Base-by-base conservation (phyloP, 371 early-diverging fungal species). In the Blakeslea trispora region DNA sequence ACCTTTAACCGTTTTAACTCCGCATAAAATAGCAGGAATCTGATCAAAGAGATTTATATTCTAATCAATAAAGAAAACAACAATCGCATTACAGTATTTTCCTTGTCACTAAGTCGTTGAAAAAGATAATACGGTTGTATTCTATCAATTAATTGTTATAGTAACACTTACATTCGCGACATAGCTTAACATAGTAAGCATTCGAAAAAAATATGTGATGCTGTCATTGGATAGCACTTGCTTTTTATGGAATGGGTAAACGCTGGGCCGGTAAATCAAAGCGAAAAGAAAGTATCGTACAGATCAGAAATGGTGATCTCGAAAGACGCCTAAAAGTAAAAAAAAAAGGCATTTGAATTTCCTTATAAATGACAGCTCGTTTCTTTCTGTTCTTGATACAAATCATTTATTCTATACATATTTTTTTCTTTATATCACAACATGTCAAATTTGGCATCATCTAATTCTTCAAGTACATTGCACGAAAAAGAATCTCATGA, bases 371-470 rank as follows among this genome's bases (percentile, higher is more conserved):
- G 19, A 19, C n/a, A 5, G 6, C 21, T 17, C n/a, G n/a, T n/a
- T 42, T 42, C 18, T 42, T 42, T 42, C n/a, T 42, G 7, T 10
- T 42, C 18, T 42, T 42, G 7, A 19, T 43, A 10, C 6, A 43
- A 18, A 17, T 9, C 43, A 19, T 3, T 15, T 41, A 5, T 41
- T 41, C 6, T 41, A 4, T 14, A 11, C 18, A 13, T 41, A 6
- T 11, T 7, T 8, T 43, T 10, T 37, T 7, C 11, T 37, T 13
- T 37, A 7, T 49, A 21, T 19, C 19, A 31, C 9, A n/a, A 35
- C 14, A 50, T 54, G 54, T 23, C 54, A 45, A 35, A 10, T 17
- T 48, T 50, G 44, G 34, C 6, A 34, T 10, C 18, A 19, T 35
- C 21, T 24, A 14, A 15, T 34, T 17, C 37, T 34, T 14, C 14